Evolutionary conservation across 2,329 filamentous ascomycete species (phyloP).

Genomic region (Exutisphaerella laricina): DNA sequence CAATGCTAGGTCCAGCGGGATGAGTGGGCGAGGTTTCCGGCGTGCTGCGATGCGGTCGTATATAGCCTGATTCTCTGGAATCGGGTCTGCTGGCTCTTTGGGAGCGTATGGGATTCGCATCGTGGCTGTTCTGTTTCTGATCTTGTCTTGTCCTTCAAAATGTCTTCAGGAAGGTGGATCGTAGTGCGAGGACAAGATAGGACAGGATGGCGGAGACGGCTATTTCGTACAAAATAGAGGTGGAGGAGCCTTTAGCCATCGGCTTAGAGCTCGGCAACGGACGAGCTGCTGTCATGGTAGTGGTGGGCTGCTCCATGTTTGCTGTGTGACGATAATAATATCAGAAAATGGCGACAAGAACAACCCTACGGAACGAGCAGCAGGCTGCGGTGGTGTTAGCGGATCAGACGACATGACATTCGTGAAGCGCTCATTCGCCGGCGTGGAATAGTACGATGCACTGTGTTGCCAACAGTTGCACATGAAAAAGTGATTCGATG

Average conservation of each 20-base stretch:
- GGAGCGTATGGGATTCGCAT: slow-evolving; percentile 66
- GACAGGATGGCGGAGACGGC: slow-evolving; percentile 1
- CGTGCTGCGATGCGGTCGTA: slow-evolving; percentile 60
- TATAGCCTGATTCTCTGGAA: slow-evolving; percentile 46
- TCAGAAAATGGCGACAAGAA: no score
- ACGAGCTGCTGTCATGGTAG: no score
- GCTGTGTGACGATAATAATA: neutral
- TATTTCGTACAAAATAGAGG: neutral
- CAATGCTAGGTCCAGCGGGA: slow-evolving; percentile 68
- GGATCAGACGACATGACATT: slow-evolving; percentile 1
- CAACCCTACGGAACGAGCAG: neutral
- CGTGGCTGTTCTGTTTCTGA: slow-evolving; percentile 6
- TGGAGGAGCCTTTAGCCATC: slow-evolving; percentile 17
- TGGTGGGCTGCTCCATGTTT: no score
- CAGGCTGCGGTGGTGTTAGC: neutral
- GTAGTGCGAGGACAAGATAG: neutral
- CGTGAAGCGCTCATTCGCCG: neutral
- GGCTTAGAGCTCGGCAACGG: slow-evolving; percentile 15
- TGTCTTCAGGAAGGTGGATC: neutral
- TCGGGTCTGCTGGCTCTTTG: slow-evolving; percentile 49
- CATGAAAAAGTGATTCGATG: no score
- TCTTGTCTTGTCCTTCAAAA: neutral
- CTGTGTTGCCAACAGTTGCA: no score
- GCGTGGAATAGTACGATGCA: neutral
- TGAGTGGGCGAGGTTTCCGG: slow-evolving; percentile 63